phyloP scores from a whole-genome alignment of 106 monocot genomes.

The Dendrobium huoshanense region DNA sequence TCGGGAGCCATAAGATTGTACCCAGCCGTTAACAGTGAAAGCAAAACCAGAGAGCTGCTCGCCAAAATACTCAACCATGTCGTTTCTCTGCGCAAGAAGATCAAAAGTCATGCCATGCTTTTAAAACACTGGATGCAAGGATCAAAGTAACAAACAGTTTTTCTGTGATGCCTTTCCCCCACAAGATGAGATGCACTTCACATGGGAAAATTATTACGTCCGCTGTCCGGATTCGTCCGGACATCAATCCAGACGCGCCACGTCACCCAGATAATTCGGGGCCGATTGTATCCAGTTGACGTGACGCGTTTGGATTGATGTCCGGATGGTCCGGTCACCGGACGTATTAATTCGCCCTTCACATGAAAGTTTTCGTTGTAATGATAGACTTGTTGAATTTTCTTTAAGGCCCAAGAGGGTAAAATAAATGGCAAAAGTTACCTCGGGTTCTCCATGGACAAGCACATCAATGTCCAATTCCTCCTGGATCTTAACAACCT shows the following conservation, averaged over 20 bases:
- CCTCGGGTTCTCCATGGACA: conserved; percentile 29
- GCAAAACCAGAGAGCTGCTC: conserved; percentile 26
- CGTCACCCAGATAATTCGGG: no score
- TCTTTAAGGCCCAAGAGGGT: background rate
- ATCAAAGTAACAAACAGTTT: no score
- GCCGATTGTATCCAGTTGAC: no score
- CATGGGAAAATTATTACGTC: background rate
- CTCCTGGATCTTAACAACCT: conserved; percentile 26
- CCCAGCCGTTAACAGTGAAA: conserved; percentile 26
- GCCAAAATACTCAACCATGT: conserved; percentile 30
- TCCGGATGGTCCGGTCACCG: no score
- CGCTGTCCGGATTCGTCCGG: no score
- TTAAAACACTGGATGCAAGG: background rate
- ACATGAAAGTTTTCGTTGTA: background rate
- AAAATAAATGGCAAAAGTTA: conserved; percentile 6
- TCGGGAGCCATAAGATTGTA: conserved; percentile 28
- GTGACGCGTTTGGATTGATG: no score
- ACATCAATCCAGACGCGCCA: no score
- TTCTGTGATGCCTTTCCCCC: background rate
- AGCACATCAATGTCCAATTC: conserved; percentile 29
- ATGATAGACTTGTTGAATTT: background rate
- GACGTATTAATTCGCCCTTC: background rate
- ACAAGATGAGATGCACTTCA: background rate
- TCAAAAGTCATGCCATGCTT: background rate
- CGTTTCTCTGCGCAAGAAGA: conserved; percentile 18